Base-by-base conservation (phyloP, 2,329 filamentous ascomycete species). In the Pseudopithomyces maydicus region DNA sequence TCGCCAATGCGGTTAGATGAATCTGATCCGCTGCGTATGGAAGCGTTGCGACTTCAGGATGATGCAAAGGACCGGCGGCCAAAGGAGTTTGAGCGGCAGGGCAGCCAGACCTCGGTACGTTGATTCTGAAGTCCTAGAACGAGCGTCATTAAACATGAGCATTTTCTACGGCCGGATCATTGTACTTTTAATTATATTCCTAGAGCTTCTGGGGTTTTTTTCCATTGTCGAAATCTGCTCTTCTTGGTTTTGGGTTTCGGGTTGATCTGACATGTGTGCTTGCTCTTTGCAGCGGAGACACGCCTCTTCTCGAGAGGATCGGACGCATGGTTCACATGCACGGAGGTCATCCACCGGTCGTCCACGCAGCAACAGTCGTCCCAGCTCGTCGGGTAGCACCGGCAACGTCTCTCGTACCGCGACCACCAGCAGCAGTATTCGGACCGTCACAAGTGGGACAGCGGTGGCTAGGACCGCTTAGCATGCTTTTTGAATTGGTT, bases 31-130 rank as follows among this genome's bases (percentile, higher is more conserved):
- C 83, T 88, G 79, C 86, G 92, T 66, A 84, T 98, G 65, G 92
- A 97, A 77, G 93, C 92, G 51, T 82, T 98, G 67, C 92, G 95
- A 75, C 82, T 98, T 71, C 90, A 96, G 74, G 94, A 98, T 76
- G 90, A 88, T 55, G 74, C 73, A 52, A 70, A 72, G 62, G 71
- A 75, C 20, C 70, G 72, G 63, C 70, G 73, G 61, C 73, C 74
- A 45, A 75, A 77, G 61, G 74, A 76, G 56, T 76, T 74, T 63
- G 74, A 76, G 64, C 72, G 74, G 53, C 72, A 74, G 64, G 67
- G 65, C 63, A 75, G 71, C 63, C 72, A 75, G 67, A 74, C 72
- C 58, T 75, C 74, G 74, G 74, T 77, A 77, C 74, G 74, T 77
- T 77, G 74, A 76, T 75, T 77, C 71, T 72, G 69, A 71, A 71